Evolutionary conservation across 2,329 filamentous ascomycete genomes (phyloP).

Genomic region (Fusarium annulatum): DNA sequence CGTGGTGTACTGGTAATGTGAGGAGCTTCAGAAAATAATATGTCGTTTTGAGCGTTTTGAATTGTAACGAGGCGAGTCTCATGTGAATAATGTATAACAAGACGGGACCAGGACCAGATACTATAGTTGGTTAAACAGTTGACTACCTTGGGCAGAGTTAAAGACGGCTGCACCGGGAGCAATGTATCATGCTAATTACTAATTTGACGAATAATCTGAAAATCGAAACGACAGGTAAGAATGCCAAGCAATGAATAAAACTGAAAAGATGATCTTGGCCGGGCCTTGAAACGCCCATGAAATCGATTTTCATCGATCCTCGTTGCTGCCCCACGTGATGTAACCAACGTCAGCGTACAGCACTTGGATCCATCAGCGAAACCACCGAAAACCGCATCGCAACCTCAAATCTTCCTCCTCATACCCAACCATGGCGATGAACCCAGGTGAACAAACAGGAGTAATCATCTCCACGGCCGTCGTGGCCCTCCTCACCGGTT

Average conservation of each 20-base stretch:
- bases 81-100: neutral
- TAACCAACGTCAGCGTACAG: constrained; percentile 6
- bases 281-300: neutral
- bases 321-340: constrained; percentile 35
- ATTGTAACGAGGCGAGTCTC: too few relatives aligned
- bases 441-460: constrained; percentile 60
- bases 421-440: constrained; percentile 43
- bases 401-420: neutral
- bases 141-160: neutral
- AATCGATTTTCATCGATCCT: neutral
- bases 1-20: constrained; percentile 47
- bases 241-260: neutral
- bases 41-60: neutral
- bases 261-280: neutral
- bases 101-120: neutral
- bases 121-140: neutral
- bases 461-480: constrained; percentile 80
- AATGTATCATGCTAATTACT: too few relatives aligned
- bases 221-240: neutral
- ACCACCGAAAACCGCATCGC: constrained; percentile 11
- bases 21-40: neutral
- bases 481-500: constrained; percentile 79
- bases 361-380: constrained; percentile 27
- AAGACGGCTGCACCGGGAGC: neutral
- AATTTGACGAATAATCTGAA: neutral